Base-by-base conservation (phyloP, 306 rosid species). In the Lithocarpus polystachyus region DNA sequence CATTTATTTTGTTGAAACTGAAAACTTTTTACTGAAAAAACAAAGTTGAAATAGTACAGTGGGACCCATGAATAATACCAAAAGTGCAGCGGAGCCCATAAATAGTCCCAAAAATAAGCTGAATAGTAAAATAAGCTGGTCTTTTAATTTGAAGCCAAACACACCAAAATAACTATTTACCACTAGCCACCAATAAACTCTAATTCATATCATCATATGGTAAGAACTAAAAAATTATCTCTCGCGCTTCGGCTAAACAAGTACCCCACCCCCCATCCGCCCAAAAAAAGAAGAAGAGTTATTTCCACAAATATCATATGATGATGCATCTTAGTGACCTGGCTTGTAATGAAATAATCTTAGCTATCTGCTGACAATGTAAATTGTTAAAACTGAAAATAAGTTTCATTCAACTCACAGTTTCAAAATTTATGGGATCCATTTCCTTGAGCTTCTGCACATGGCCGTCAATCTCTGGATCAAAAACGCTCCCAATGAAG, bases 381-480 rank as follows among this genome's bases (percentile, higher is more conserved):
- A 59, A 81, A 77, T 40, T 55, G 51, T 45, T 52, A 22, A 72
- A 72, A 82, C 60, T 57, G 55, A 69, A 48, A 45, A 33, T 22
- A 79, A 68, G 52, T 62, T 71, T 76, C 80, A 76, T 55, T 56
- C 64, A 84, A 89, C 97, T 89, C 78, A 94, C 98, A 68, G 97
- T 92, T 89, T 94, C 97, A 43, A 92, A 92, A 87, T 90, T 94
- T 71, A 94, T 90, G 76, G 98, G 98, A 84, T 92, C 96, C 98
- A 94, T 94, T 89, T 92, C 98, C 84, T 90, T 90, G 77, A 94
- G 90, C 89, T 89, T 94, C 80, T 89, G 87, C 68, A 89, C 91
- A 68, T 89, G 98, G 57, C 88, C 94, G 2, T 89, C 78, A 23
- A 90, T 79, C 55, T 89, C 96, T 11, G 98, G 98, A 86, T 92